Conservation (phyloP, 2,329 filamentous ascomycete genomes). For the Thielaviopsis euricoi region DNA sequence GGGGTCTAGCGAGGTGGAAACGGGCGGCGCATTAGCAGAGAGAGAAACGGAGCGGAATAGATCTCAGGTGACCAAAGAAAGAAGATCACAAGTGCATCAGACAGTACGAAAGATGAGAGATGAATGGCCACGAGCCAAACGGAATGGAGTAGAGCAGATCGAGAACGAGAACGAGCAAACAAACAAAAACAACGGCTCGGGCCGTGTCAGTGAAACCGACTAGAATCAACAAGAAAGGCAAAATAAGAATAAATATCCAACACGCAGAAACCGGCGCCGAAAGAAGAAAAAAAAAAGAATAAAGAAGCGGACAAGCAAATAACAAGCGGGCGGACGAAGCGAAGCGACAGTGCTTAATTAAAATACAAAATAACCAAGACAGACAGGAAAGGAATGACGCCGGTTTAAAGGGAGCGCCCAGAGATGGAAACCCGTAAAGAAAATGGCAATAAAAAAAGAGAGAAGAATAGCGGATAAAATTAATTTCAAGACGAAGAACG, state of each 20-base stretch:
- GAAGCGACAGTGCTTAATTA: no score
- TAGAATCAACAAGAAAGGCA: neutral
- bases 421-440: no score
- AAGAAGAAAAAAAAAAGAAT: no score
- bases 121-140: neutral
- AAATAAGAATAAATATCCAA: no score
- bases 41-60: neutral
- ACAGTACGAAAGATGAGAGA: neutral
- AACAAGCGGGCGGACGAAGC: no score
- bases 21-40: neutral
- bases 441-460: neutral
- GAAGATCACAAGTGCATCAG: neutral
- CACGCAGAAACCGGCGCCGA: no score
- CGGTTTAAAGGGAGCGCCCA: neutral
- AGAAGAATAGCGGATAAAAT: neutral
- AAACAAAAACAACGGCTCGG: neutral
- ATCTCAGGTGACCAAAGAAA: neutral
- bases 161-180: constrained; percentile 2
- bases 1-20: neutral
- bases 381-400: neutral
- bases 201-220: neutral
- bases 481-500: neutral
- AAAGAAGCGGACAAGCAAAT: no score
- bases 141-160: neutral
- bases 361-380: neutral